Conservation (phyloP, 2,329 filamentous ascomycete genomes). For the Pseudopyrenochaeta lycopersici region DNA sequence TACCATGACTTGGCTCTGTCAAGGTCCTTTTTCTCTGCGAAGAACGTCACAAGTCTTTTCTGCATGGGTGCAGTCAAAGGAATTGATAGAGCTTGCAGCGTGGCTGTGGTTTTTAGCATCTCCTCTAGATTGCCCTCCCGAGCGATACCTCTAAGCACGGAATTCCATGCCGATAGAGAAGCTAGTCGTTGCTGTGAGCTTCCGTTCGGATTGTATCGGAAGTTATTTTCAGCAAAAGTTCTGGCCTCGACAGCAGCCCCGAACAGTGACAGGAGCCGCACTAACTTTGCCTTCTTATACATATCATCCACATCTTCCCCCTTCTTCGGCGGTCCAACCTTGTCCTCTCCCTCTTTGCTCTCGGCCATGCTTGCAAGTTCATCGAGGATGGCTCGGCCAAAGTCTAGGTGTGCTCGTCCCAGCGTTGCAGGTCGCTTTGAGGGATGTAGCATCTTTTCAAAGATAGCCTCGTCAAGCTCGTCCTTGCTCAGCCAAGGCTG, state of each 20-base stretch:
- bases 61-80: conserved; percentile 53
- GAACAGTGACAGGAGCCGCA: conserved; percentile 32
- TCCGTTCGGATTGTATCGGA: conserved; percentile 15
- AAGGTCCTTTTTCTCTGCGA: conserved; percentile 65
- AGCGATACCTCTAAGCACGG: conserved; percentile 69
- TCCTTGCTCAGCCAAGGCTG: conserved; percentile 41
- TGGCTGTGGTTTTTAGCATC: conserved; percentile 64
- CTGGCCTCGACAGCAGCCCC: conserved; percentile 37
- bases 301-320: conserved; percentile 3
- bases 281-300: conserved; percentile 13
- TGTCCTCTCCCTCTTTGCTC: not conserved
- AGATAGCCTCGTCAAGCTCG: conserved; percentile 23
- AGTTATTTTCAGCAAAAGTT: conserved; percentile 24
- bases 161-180: conserved; percentile 30
- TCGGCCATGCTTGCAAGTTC: conserved; percentile 22
- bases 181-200: conserved; percentile 1
- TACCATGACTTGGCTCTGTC: conserved; percentile 75
- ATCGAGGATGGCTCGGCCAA: conserved; percentile 51
- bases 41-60: conserved; percentile 68
- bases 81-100: conserved; percentile 56
- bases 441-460: conserved; percentile 13
- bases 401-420: conserved; percentile 49
- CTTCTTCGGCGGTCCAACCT: conserved; percentile 6
- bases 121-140: conserved; percentile 66
- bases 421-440: conserved; percentile 47